Evolutionary conservation across 371 early-diverging fungal species (phyloP), one percentile per base, ranked within the genome.

Genomic region (Mortierella sp.): DNA sequence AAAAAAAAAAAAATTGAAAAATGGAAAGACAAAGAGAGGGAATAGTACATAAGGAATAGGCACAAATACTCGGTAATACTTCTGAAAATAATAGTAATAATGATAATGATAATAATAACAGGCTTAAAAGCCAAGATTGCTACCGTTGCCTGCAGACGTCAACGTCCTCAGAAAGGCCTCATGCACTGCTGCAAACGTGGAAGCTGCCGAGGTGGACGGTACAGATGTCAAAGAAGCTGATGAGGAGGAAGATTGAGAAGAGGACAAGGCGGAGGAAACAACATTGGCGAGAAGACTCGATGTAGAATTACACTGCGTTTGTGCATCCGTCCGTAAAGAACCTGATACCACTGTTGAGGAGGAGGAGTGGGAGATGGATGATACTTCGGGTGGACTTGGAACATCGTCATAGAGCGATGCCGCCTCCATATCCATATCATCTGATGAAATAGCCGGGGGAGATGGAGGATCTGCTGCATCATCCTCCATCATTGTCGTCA

Each of bases 371-470:
- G 18, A 19, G 25, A 26, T 29, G 29, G 14, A 7, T 23, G 28
- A 28, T 23, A 7, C 29, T 14, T 16, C 29, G 16, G 30, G 29
- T 16, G 63, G 63, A 18, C 63, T 63, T 7, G 45, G 45, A 3
- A 50, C 30, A 21, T 63, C 63, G 25, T 51, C 45, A 15, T 43
- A 21, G 25, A 63, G 43, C 4, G 53, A 63, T 44, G 63, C 63
- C 0, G 55, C 43, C 23, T 68, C 68, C 68, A 68, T 68, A 29
- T 68, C 68, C 68, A 68, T 68, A 45, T 68, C 68, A 18, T 68
- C 68, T 6, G 68, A 68, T n/a, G 68, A 68, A 23, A 68, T 68
- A n/a, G 68, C 68, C 1, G 68, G 68, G 5, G 68, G 68, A 0
- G 68, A 68, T 23, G 68, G 67, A 9, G 67, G 67, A 14, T 67